Conservation (phyloP, 208 protist genomes). For the Naegleria gruberi region DNA sequence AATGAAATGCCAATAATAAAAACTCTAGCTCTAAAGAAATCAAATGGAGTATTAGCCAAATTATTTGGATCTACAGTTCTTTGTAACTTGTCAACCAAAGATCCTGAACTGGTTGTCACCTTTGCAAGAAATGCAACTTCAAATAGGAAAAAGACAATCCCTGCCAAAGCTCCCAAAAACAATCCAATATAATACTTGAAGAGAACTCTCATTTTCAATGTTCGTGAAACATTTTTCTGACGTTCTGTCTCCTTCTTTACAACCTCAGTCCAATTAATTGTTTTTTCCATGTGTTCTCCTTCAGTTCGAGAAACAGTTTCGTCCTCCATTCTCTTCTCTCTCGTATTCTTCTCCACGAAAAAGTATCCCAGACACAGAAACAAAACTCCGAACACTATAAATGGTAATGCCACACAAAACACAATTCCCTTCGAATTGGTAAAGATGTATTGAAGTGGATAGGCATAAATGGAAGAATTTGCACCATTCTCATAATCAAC, state of each 20-base stretch:
- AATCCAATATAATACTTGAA: not conserved
- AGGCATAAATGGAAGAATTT: not conserved
- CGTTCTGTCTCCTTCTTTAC: not conserved
- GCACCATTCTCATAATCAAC: not conserved
- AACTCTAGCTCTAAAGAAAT: not conserved
- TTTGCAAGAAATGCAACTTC: not conserved
- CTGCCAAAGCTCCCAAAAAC: not conserved
- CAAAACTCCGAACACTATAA: not conserved
- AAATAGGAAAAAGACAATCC: not conserved
- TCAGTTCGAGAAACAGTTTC: not conserved
- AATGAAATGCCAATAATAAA: not conserved
- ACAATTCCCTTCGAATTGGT: not conserved
- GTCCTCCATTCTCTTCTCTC: not conserved
- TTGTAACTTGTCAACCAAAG: not conserved
- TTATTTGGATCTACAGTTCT: not conserved
- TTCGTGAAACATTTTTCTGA: not conserved
- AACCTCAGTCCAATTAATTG: not conserved
- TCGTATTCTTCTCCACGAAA: not conserved
- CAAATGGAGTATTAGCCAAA: no score
- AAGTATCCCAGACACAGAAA: not conserved
- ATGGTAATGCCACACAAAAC: not conserved
- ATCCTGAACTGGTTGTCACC: not conserved
- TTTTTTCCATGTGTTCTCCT: not conserved
- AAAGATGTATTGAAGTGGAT: not conserved
- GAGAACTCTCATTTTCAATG: not conserved